Base-by-base conservation (phyloP, 164 flowering plant species). In the Stephania cephalantha region DNA sequence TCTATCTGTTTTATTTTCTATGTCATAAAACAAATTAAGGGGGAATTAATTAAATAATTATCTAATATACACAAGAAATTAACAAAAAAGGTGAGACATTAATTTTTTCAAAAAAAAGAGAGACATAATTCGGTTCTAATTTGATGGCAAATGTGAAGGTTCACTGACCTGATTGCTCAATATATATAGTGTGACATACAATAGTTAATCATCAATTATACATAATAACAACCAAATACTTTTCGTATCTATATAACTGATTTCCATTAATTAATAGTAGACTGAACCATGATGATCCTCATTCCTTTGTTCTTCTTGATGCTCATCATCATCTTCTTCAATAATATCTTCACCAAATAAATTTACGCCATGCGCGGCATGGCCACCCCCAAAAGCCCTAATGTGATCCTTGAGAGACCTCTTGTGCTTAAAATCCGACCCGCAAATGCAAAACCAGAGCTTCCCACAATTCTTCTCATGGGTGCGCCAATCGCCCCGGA, bases 381-480 rank as follows among this genome's bases (percentile, higher is more conserved):
- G 73, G 45, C 74, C 76, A 1, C 71, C 73, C 7, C 78, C 75
- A 5, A 74, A 78, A 12, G 81, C 71, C 11, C 75, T 2, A 44
- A 74, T 50, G 25, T 78, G 80, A 46, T 78, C 80, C 76, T 78
- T 78, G 11, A 78, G 80, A 12, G 80, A 78, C 25, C 80, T 78
- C 69, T 78, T 78, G 73, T 78, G 80, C 65, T 78, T 78, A 48
- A 78, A 78, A 73, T 73, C 80, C 45, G 80, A 78, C 20, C 80
- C 80, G 69, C 80, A 78, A 5, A 70, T 74, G 48, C 80, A 78
- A 70, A 73, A 73, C 80, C 80, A 78, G 17, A 78, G 76, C 76
- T 78, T 78, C 48, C 80, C 80, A 20, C 80, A 78, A 15, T 78
- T 78, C 70, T 78, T 78, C 52, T 78, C 80, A 70, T 78, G 80